These are phyloP conservation scores for Spizellomyces sp. DNA, from an alignment of 192 early-diverging fungal genomes.

Conservation along the genomic window DNA sequence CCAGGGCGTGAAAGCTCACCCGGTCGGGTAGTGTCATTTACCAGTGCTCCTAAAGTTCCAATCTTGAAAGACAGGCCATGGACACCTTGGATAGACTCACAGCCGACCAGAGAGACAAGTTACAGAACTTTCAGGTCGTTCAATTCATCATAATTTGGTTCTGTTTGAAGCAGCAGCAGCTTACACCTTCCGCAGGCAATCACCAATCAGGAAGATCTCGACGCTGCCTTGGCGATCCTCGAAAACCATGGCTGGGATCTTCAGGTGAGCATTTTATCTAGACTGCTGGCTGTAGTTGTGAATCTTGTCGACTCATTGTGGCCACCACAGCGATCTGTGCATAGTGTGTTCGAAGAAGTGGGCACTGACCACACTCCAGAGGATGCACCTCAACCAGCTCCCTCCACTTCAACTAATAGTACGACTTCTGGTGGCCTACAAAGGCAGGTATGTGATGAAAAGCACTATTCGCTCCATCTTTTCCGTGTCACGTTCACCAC, in stretches of 20 bases:
- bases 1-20: no score
- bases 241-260: conserved; percentile 40
- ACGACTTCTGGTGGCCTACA: not conserved
- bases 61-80: conserved; percentile 2
- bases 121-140: conserved; percentile 44
- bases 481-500: not conserved
- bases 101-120: conserved; percentile 36
- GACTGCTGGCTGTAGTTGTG: not conserved
- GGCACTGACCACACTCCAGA: not conserved
- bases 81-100: conserved; percentile 41
- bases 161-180: not conserved
- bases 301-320: not conserved
- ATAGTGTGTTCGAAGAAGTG: not conserved
- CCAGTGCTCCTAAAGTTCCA: no score
- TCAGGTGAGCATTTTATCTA: conserved; percentile 28
- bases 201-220: conserved; percentile 41
- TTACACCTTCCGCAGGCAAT: conserved; percentile 26
- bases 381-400: not conserved
- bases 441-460: not conserved
- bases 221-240: conserved; percentile 35
- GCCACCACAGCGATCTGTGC: not conserved
- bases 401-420: not conserved
- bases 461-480: not conserved
- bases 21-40: no score
- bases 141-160: not conserved